These are phyloP conservation scores for Monilinia fructicola DNA, from an alignment of 2,329 filamentous ascomycete genomes.

Conservation along the genomic window DNA sequence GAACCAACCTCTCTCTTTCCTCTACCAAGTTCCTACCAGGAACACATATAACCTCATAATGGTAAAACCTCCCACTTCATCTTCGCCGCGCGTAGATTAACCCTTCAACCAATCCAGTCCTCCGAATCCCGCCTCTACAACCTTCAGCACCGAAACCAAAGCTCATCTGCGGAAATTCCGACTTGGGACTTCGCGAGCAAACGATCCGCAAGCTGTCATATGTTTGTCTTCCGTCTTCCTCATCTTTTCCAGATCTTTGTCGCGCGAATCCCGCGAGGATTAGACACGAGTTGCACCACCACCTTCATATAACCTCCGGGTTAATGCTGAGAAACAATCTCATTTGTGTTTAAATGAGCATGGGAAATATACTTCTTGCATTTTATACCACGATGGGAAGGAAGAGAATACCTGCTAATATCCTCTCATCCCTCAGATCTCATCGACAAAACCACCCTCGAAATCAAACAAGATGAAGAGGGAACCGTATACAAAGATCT, in stretches of 20 bases:
- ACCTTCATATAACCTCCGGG: slow-evolving; percentile 3
- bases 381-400: neutral
- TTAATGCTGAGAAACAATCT: slow-evolving; percentile 22
- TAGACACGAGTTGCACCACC: slow-evolving; percentile 7
- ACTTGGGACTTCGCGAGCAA: slow-evolving; percentile 82
- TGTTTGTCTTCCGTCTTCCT: slow-evolving; percentile 63
- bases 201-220: slow-evolving; percentile 85
- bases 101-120: slow-evolving; percentile 29
- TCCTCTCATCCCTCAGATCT: slow-evolving; percentile 56
- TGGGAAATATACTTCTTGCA: neutral
- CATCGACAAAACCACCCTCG: slow-evolving; percentile 86
- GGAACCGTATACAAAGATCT: slow-evolving; percentile 77
- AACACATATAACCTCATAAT: slow-evolving; percentile 4
- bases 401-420: neutral
- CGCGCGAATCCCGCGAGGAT: slow-evolving; percentile 7
- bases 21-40: neutral
- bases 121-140: slow-evolving; percentile 90
- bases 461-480: slow-evolving; percentile 81
- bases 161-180: slow-evolving; percentile 93
- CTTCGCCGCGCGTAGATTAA: neutral
- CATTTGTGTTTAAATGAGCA: slow-evolving; percentile 30
- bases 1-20: neutral
- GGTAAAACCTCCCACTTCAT: neutral
- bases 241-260: neutral
- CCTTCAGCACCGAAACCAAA: slow-evolving; percentile 87